A percentile compares a stretch with the other conserved stretches of the same genome.
phyloP scores from a whole-genome alignment of 345 rosid genomes.

The Fremontodendron californicum region DNA sequence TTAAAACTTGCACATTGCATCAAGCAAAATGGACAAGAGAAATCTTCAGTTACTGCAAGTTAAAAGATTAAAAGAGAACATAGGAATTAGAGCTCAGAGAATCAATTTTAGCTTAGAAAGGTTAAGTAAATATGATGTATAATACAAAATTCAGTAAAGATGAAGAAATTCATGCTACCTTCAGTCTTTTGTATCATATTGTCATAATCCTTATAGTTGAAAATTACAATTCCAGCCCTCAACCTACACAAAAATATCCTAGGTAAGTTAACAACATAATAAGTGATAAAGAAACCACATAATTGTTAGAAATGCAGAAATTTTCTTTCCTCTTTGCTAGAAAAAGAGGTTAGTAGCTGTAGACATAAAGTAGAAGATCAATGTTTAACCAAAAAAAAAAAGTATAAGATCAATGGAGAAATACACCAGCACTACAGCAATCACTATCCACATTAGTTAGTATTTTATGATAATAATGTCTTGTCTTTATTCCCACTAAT shows the following conservation, averaged over 20 bases:
- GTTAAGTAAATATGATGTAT: background rate
- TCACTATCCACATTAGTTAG: background rate
- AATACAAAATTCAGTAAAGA: background rate
- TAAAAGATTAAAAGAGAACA: background rate
- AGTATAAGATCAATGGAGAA: no score
- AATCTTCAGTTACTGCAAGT: constrained; percentile 85
- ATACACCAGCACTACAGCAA: background rate
- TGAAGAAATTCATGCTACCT: constrained; percentile 40
- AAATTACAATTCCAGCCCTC: constrained; percentile 65
- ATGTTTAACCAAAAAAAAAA: no score
- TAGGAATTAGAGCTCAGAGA: background rate
- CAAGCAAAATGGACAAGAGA: constrained; percentile 90
- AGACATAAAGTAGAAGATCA: background rate
- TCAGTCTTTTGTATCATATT: constrained; percentile 73
- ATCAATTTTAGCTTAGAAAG: background rate
- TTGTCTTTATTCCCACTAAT: background rate
- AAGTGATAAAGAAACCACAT: background rate
- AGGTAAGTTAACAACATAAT: constrained; percentile 11
- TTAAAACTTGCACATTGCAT: constrained; percentile 75
- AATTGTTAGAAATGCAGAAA: background rate
- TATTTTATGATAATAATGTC: background rate
- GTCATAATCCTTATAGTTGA: constrained; percentile 75
- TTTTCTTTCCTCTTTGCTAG: background rate
- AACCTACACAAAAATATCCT: constrained; percentile 45
- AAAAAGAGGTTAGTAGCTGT: background rate